Base-by-base conservation (phyloP, 768 basidiomycete species). In the Chalciporus chontae region DNA sequence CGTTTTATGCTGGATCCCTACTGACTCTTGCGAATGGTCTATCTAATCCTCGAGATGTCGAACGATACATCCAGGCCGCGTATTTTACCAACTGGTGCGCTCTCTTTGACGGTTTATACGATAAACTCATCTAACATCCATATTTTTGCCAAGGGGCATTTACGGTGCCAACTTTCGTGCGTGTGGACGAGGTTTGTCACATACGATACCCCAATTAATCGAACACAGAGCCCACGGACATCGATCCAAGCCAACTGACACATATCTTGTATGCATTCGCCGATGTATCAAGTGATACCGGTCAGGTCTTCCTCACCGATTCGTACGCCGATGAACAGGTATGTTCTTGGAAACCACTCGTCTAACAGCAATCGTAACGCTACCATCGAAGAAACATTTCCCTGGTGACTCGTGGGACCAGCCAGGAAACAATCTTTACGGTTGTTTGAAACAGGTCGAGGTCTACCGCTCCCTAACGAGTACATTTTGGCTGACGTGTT, bases 211-310 rank as follows among this genome's bases (percentile, higher is more conserved):
- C n/a, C 45, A 34, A 19, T 57, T 34, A 45, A 56, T 37, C 38
- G 24, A 27, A 21, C 55, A 23, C 60, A 86, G 85, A 85, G 62
- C 85, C 85, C 1, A 80, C 77, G 18, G 77, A 85, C 50, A 81
- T 88, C 48, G 73, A 75, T 40, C 65, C 81, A 8, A 67, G 71
- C 3, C 71, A 76, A 34, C 71, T 93, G 55, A 90, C 87, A 6
- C 88, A 88, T 72, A 79, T 91, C 58, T 69, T 89, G 15, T 91
- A 91, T 57, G 77, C 87, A 3, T 93, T 93, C 61, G 89, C 85
- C 40, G 87, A 91, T 64, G 77, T 84, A 32, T 76, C 79, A 47
- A 64, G 81, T 7, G 69, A 72, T 39, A 78, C 80, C 0, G 89
- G 90, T 11, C 63, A 69, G 15, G 85, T 90, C 55, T 68, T 64